These are phyloP conservation scores for Takakia lepidozioides DNA, from an alignment of 225 moss, liverwort and hornwort species.

Conservation along the genomic window DNA sequence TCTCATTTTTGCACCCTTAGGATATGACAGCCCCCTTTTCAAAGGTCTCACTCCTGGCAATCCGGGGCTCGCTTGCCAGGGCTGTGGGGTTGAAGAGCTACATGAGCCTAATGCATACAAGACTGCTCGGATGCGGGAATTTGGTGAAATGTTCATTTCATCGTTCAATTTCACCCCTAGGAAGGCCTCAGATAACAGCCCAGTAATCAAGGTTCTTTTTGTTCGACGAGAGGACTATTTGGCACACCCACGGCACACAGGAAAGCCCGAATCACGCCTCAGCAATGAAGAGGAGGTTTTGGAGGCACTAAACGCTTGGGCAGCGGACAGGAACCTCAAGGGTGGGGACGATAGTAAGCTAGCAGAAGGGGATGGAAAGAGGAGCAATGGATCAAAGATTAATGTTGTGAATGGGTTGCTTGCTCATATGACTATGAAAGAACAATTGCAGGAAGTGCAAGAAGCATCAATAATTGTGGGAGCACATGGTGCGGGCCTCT, in stretches of 20 bases:
- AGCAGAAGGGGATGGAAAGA: slow-evolving; percentile 5
- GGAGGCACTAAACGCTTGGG: slow-evolving; percentile 56
- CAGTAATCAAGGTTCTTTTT: slow-evolving; percentile 59
- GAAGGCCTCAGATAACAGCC: neutral
- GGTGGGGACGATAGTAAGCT: slow-evolving; percentile 20
- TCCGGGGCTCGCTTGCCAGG: slow-evolving; percentile 32
- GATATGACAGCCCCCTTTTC: slow-evolving; percentile 83
- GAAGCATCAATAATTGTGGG: slow-evolving; percentile 73
- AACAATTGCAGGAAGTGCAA: slow-evolving; percentile 64
- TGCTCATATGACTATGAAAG: slow-evolving; percentile 70
- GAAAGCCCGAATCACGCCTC: slow-evolving; percentile 83
- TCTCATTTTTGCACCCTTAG: slow-evolving; percentile 83
- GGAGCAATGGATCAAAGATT: slow-evolving; percentile 17
- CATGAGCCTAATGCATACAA: slow-evolving; percentile 14
- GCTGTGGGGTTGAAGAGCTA: slow-evolving; percentile 40
- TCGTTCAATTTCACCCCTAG: slow-evolving; percentile 36
- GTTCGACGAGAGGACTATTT: slow-evolving; percentile 86
- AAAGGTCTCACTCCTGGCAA: slow-evolving; percentile 59
- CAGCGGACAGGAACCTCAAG: slow-evolving; percentile 33
- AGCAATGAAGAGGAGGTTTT: slow-evolving; percentile 74
- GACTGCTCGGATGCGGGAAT: slow-evolving; percentile 76
- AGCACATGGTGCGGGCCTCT: slow-evolving; percentile 91
- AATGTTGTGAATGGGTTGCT: slow-evolving; percentile 65
- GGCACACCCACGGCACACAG: slow-evolving; percentile 91
- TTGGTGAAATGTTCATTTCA: slow-evolving; percentile 70